Base-by-base conservation (phyloP, 1,284 basidiomycete species). In the Serendipita sp. region DNA sequence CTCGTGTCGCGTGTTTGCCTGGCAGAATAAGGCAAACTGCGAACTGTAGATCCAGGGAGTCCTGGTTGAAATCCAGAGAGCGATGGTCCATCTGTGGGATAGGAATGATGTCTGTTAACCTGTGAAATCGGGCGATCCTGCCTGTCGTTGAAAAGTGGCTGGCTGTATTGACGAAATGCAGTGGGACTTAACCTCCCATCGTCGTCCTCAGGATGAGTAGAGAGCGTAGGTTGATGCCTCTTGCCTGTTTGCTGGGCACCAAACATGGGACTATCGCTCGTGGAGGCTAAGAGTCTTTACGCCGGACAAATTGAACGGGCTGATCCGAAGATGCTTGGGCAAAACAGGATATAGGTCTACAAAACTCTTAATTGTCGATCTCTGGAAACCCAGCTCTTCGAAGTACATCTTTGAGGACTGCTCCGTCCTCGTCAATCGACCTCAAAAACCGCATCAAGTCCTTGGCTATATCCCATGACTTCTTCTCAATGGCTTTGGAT, bases 361-460 rank as follows among this genome's bases (percentile, higher is more conserved):
- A 22, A 17, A 49, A 17, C n/a, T 17, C n/a, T 17, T n/a, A 49
- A 10, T 49, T n/a, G 8, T n/a, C 12, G n/a, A 58, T 58, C 32
- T 34, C 17, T 34, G 53, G 34, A 58, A 30, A n/a, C 32, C 53
- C 53, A 32, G 32, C 53, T 8, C n/a, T 30, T 34, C 32, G 22
- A n/a, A 88, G 71, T 1, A 85, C 87, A 65, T 78, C 75, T 62
- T 77, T 78, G 55, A 97, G 77, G 0, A 87, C 87, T 8, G 72
- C 71, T 3, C 93, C 95, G 0, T 82, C 83, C 49, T 93, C 90
- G 71, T 96, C 93, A 53, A 94, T 88, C 1, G 88, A 93, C 69
- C 87, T 88, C 60, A 96, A 74, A 75, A 97, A 97, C n/a, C 94
- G 82, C 22, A 96, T 74, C 12, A 97, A 77, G 70, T 97, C 93